Base-by-base conservation (phyloP, 129 eudicot genomes). In the Silybum marianum region DNA sequence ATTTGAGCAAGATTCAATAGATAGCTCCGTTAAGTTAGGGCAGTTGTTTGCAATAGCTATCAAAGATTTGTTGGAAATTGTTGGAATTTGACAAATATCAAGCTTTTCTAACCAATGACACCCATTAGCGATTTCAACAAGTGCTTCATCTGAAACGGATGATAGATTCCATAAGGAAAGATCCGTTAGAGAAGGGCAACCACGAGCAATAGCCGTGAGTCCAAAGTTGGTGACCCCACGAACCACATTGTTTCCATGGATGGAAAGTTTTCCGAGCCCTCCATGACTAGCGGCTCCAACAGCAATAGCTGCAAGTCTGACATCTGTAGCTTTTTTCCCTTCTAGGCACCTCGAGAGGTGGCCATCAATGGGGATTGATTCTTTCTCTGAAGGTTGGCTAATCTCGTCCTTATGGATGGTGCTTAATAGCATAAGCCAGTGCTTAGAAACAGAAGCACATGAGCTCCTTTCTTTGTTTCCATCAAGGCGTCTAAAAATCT, bases 301-400 rank as follows among this genome's bases (percentile, higher is more conserved):
- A 42, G 98, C 91, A 80, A 91, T 87, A 12, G 98, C 91, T 80
- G 95, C 93, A 80, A 94, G 90, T 81, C 98, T 81, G 36, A 90
- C 82, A 94, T 94, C 95, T 0, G 95, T 91, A 23, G 97, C 97
- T 82, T 91, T 87, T 78, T 88, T 88, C 42, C 98, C 98, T 85
- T 88, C 91, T 73, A 93, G 75, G 36, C 84, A 70, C 83, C 97
- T 90, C 0, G 97, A 87, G 18, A 94, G 93, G 71, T 34, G 85
- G 0, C 94, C 97, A 34, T 90, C 85, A 0, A 48, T 36, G 16
- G 51, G 75, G 40, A 26, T 68, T 25, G 80, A 22, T 36, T 46
- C 73, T 73, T 79, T 14, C 6, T 34, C 26, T 75, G 58, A 71
- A 3, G 51, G 6, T 12, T 72, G 48, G 74, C 85, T 80, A 44